Conservation (phyloP, 1,284 basidiomycete genomes). For the Crocinoboletus sp. region DNA sequence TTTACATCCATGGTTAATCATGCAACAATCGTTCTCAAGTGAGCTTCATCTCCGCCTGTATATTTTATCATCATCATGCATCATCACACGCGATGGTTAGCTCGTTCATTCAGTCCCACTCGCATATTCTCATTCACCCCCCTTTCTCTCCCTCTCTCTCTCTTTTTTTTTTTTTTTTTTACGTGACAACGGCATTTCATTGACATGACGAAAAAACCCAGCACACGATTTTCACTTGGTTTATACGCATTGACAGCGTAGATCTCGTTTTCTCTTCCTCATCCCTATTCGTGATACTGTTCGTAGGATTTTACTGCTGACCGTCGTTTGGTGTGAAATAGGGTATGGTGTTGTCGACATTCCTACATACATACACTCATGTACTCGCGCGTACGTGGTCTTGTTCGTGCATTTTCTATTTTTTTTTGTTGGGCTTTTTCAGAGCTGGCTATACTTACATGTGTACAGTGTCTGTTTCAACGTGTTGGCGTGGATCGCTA, state of each 20-base stretch:
- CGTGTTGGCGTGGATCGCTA: background rate
- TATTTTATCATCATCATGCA: slow-evolving; percentile 17
- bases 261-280: slow-evolving; percentile 7
- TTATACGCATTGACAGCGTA: slow-evolving; percentile 8
- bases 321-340: slow-evolving; percentile 15
- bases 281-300: background rate
- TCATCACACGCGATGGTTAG: slow-evolving; percentile 10
- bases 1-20: slow-evolving; percentile 17
- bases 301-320: slow-evolving; percentile 12
- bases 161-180: background rate
- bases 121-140: slow-evolving; percentile 8
- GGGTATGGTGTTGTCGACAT: slow-evolving; percentile 12
- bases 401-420: background rate
- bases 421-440: background rate
- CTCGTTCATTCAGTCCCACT: slow-evolving; percentile 13
- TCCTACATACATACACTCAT: slow-evolving; percentile 5
- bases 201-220: slow-evolving; percentile 7
- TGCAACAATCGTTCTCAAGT: slow-evolving; percentile 7
- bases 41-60: slow-evolving; percentile 4
- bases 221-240: background rate
- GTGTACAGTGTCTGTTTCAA: background rate
- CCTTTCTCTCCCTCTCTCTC: too few species aligned
- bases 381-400: background rate
- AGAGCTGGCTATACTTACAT: background rate
- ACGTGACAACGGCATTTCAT: slow-evolving; percentile 8